A percentile compares a stretch with the other conserved stretches of the same genome.
phyloP scores from a whole-genome alignment of 371 early-diverging fungal species.

The Capillidium rhysosporum region DNA sequence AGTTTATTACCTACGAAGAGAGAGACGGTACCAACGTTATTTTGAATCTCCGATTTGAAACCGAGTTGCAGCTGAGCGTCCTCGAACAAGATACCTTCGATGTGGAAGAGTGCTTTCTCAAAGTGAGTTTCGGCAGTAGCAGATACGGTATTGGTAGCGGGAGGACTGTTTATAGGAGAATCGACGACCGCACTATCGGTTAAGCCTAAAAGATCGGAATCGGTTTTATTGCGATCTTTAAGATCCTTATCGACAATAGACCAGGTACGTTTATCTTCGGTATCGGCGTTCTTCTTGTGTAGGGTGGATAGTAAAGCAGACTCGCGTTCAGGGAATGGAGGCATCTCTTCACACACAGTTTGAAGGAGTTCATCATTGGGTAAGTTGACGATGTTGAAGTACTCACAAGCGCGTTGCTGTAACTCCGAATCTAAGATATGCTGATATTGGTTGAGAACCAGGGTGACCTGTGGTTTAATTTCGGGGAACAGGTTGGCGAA shows the following conservation, averaged over 20 bases:
- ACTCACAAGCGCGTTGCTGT: constrained; percentile 92
- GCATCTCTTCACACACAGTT: constrained; percentile 91
- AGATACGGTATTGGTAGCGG: constrained; percentile 14
- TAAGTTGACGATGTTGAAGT: constrained; percentile 62
- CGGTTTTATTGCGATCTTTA: constrained; percentile 15
- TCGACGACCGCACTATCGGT: not conserved
- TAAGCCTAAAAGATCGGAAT: constrained; percentile 5
- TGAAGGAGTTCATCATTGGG: constrained; percentile 74
- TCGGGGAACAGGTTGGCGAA: constrained; percentile 92
- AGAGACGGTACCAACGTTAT: constrained; percentile 60
- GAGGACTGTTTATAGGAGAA: not conserved
- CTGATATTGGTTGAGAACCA: constrained; percentile 66
- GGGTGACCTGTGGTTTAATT: constrained; percentile 67
- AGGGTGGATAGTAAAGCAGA: constrained; percentile 64
- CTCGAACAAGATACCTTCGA: constrained; percentile 80
- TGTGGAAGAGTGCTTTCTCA: constrained; percentile 30
- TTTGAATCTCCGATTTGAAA: constrained; percentile 72
- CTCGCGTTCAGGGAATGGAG: constrained; percentile 85
- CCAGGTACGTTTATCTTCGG: constrained; percentile 92
- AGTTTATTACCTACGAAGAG: constrained; percentile 78
- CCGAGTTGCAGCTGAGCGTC: constrained; percentile 69
- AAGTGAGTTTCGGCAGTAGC: constrained; percentile 33
- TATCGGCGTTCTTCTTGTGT: constrained; percentile 64
- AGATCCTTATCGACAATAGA: constrained; percentile 78
- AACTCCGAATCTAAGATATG: constrained; percentile 82